Conservation (phyloP, 345 rosid species). For the Acer campestre region DNA sequence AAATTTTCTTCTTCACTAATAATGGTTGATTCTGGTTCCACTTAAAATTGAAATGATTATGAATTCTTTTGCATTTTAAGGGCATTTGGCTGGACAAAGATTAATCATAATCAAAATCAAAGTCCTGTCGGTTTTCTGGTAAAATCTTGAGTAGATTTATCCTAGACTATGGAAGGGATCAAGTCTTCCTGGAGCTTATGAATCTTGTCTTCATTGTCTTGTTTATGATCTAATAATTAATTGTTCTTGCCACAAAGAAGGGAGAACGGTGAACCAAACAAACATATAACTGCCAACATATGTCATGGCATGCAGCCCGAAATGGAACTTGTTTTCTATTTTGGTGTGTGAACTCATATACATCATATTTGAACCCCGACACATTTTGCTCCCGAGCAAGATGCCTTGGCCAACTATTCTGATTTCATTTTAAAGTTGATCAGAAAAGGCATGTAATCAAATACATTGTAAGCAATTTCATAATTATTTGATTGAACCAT, state of each 20-base stretch:
- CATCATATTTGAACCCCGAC: not conserved
- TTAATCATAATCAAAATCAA: not conserved
- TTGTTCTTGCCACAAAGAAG: not conserved
- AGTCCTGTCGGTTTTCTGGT: not conserved
- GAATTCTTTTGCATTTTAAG: not conserved
- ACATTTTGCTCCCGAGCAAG: slow-evolving; percentile 1
- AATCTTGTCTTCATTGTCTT: not conserved
- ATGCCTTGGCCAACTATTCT: not conserved
- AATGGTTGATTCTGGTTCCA: not conserved
- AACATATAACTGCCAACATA: not conserved
- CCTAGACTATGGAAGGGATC: not conserved
- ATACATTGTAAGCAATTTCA: not conserved
- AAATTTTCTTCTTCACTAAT: not conserved
- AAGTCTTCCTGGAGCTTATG: not conserved
- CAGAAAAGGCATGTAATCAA: not conserved
- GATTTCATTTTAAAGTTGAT: not conserved
- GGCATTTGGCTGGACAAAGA: not conserved
- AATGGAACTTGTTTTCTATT: not conserved
- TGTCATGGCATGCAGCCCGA: not conserved
- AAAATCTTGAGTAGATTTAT: not conserved
- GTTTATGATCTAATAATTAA: not conserved
- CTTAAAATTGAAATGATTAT: not conserved
- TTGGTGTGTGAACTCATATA: no score
- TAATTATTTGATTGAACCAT: slow-evolving; percentile 1
- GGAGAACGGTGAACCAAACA: not conserved